A percentile compares a stretch with the other conserved stretches of the same genome.
These are phyloP conservation scores for Bryoerythrophyllum caledonicum DNA, from an alignment of 225 moss, liverwort and hornwort species.

Conservation along the genomic window DNA sequence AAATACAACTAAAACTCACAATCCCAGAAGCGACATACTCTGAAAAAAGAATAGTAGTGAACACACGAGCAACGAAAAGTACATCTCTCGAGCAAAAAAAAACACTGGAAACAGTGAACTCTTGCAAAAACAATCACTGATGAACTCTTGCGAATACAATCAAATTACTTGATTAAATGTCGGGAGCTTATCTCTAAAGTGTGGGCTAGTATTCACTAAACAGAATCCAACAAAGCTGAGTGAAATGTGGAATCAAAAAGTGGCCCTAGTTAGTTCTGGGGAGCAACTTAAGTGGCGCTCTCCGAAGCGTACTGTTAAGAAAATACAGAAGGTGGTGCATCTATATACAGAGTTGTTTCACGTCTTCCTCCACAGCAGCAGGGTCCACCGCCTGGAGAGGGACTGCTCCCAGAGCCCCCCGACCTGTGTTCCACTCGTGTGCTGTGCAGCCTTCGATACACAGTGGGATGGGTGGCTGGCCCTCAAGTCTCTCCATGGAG, in stretches of 20 bases:
- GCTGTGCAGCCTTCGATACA: conserved; percentile 43
- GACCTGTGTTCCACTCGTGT: conserved; percentile 40
- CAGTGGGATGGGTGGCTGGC: conserved; percentile 45
- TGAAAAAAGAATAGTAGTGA: neutral
- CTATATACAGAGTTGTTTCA: conserved; percentile 44
- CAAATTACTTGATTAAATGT: neutral
- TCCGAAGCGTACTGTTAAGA: neutral
- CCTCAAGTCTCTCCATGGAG: conserved; percentile 38
- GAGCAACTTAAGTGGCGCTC: neutral
- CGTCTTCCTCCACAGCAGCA: conserved; percentile 25
- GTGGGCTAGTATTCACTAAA: neutral
- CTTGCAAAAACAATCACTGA: neutral
- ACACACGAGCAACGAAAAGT: neutral
- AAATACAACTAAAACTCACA: neutral
- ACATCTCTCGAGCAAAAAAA: neutral
- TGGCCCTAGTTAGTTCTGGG: neutral
- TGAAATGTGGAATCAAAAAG: neutral
- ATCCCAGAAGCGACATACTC: neutral
- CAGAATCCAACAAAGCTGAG: neutral
- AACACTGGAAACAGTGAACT: neutral
- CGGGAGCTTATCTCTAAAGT: neutral
- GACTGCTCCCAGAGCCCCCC: conserved; percentile 6
- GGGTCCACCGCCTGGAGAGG: conserved; percentile 45
- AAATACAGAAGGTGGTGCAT: neutral
- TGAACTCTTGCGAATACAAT: neutral